A percentile compares a stretch with the other conserved stretches of the same genome.
Conservation (phyloP, 2,329 filamentous ascomycete genomes). For the Balansia obtecta region DNA sequence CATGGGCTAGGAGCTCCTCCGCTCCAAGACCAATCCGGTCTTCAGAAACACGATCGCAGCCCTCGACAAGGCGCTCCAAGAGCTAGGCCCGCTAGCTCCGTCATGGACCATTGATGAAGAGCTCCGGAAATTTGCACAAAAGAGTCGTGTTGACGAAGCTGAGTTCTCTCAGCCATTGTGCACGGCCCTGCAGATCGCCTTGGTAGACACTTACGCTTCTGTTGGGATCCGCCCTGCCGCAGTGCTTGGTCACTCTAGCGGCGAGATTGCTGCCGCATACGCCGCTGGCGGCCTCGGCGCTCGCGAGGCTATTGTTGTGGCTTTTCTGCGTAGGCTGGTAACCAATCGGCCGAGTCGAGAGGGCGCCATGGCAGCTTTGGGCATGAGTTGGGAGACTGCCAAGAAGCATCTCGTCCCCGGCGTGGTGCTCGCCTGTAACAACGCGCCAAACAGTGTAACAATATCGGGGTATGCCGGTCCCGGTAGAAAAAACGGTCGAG, state of each 20-base stretch:
- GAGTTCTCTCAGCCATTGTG: constrained; percentile 37
- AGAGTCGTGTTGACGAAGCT: constrained; percentile 20
- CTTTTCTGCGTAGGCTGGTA: constrained; percentile 22
- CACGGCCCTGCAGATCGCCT: constrained; percentile 39
- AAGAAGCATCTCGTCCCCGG: constrained; percentile 10
- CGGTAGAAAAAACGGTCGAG: constrained; percentile 13
- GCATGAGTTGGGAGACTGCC: constrained; percentile 17
- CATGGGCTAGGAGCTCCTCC: no score
- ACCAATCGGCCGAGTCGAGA: constrained; percentile 2
- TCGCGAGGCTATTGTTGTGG: constrained; percentile 19
- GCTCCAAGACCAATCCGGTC: no score
- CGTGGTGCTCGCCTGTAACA: constrained; percentile 16
- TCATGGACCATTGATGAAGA: not conserved
- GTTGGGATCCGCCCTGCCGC: constrained; percentile 17
- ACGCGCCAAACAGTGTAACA: constrained; percentile 18
- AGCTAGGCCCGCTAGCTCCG: not conserved
- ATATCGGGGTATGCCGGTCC: constrained; percentile 13
- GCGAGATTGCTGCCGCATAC: constrained; percentile 29
- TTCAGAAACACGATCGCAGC: no score
- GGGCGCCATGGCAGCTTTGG: constrained; percentile 24
- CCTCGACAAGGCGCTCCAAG: constrained; percentile 1
- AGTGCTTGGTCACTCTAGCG: constrained; percentile 26
- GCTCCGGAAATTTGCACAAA: constrained; percentile 11
- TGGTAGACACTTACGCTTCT: constrained; percentile 23
- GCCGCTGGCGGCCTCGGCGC: constrained; percentile 17